Base-by-base conservation (phyloP, 805 yeast genomes). In the Kluyveromyces wickerhamii region DNA sequence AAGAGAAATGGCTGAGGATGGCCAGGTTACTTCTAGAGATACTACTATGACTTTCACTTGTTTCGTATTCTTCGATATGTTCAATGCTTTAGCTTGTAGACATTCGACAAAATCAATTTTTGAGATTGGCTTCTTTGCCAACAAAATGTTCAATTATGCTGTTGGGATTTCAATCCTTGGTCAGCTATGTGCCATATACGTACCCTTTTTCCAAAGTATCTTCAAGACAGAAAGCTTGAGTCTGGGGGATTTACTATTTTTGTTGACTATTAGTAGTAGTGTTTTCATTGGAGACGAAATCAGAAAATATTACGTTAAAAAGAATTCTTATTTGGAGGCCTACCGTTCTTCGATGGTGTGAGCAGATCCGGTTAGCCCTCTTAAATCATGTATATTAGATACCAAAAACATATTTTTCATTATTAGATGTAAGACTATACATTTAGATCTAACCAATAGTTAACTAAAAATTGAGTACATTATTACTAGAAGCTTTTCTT, bases 21-120 rank as follows among this genome's bases (percentile, higher is more conserved):
- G 77, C 19, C 72, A 71, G 41, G 78, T 89, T 37, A 87, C 96
- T 2, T 79, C 89, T 10, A 80, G 98, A 62, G 98, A 92, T 57
- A 92, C 98, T 14, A 92, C 99, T 1, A 92, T 92, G 98, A 89
- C 98, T 0, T 92, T 92, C 54, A 92, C 97, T 0, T 85, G 97
- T 56, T 92, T 92, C 62, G 98, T 92, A 8, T 67, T 89, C 37
- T 92, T 79, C 52, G 99, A 92, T 60, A 83, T 92, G 94, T 92
- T 92, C 66, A 92, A 88, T 60, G 99, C 99, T 0, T 66, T 92
- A 45, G 68, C 95, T 11, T 89, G 96, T 60, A 84, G 97, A 51
- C 94, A 94, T 43, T 71, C 80, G 39, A 70, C 85, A 29, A 88
- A 85, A 54, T 82, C 95, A 2, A 73, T 82, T 12, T 82, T 87